A percentile compares a stretch with the other conserved stretches of the same genome.
Evolutionary conservation across 169 alveolate species (phyloP).

Genomic region (Plasmodium yoelii): DNA sequence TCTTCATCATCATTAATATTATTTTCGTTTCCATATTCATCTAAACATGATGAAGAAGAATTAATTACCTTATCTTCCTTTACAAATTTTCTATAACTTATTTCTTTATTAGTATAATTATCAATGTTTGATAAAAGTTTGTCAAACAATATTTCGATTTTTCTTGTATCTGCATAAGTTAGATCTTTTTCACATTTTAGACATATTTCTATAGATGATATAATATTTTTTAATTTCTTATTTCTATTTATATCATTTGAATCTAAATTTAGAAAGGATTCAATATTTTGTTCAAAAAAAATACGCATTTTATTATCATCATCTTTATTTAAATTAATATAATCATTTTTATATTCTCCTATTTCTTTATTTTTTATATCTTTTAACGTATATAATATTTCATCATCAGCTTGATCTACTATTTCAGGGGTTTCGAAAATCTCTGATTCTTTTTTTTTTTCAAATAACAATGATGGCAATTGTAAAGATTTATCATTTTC

Average conservation of each 20-base stretch:
- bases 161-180: slow-evolving; percentile 5
- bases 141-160: slow-evolving; percentile 20
- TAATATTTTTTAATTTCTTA: slow-evolving; percentile 41
- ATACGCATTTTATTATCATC: background rate
- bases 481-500: too few relatives aligned
- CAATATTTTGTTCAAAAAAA: slow-evolving; percentile 21
- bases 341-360: background rate
- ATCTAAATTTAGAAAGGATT: slow-evolving; percentile 23
- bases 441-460: too few relatives aligned
- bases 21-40: background rate
- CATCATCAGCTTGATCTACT: too few relatives aligned
- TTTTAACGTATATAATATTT: too few relatives aligned
- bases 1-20: background rate
- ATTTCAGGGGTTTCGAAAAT: too few relatives aligned
- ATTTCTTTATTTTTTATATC: background rate
- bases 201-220: slow-evolving; percentile 32
- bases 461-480: too few relatives aligned
- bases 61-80: background rate
- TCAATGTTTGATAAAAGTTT: slow-evolving; percentile 28
- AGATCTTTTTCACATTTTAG: slow-evolving; percentile 44
- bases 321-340: background rate
- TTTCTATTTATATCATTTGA: slow-evolving; percentile 43
- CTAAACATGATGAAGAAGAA: slow-evolving; percentile 1
- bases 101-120: slow-evolving; percentile 32
- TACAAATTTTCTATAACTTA: slow-evolving; percentile 30